A percentile compares a stretch with the other conserved stretches of the same genome.
Conservation (phyloP, 768 basidiomycete species). For the Termitomyces sp. region DNA sequence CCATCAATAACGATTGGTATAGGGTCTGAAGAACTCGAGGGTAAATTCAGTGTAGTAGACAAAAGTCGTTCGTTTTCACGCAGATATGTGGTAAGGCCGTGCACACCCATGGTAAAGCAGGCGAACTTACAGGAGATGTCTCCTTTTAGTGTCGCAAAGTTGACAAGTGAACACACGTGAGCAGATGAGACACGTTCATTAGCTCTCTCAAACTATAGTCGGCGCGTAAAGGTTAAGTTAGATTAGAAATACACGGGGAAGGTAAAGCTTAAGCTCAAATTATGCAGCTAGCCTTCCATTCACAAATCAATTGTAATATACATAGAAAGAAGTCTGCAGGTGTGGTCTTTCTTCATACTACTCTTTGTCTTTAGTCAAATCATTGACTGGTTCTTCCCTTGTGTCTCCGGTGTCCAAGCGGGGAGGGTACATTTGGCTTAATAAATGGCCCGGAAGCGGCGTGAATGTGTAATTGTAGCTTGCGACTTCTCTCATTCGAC, state of each 20-base stretch:
- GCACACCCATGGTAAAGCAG: slow-evolving; percentile 39
- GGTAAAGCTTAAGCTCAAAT: not conserved
- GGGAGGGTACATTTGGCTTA: not conserved
- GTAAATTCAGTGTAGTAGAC: slow-evolving; percentile 26
- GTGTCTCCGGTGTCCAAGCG: not conserved
- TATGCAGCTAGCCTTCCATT: not conserved
- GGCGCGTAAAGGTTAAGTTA: not conserved
- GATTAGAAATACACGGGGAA: too few relatives aligned
- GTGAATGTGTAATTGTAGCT: not conserved
- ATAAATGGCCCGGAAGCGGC: not conserved
- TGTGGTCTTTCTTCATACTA: not conserved
- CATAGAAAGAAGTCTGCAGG: too few relatives aligned
- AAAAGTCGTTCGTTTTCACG: slow-evolving; percentile 42
- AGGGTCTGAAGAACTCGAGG: slow-evolving; percentile 12
- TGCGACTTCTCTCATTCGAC: not conserved
- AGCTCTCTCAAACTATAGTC: too few relatives aligned
- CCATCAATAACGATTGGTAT: slow-evolving; percentile 71
- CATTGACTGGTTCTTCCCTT: not conserved
- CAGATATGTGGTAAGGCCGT: slow-evolving; percentile 49
- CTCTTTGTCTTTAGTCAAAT: not conserved
- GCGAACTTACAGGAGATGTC: not conserved
- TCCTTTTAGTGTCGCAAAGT: not conserved
- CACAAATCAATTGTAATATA: not conserved
- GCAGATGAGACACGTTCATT: not conserved
- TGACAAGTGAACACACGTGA: not conserved